Evolutionary conservation across 208 protist species (phyloP), one percentile per base, ranked within the genome.

Genomic region (Trypanosoma conorhini): DNA sequence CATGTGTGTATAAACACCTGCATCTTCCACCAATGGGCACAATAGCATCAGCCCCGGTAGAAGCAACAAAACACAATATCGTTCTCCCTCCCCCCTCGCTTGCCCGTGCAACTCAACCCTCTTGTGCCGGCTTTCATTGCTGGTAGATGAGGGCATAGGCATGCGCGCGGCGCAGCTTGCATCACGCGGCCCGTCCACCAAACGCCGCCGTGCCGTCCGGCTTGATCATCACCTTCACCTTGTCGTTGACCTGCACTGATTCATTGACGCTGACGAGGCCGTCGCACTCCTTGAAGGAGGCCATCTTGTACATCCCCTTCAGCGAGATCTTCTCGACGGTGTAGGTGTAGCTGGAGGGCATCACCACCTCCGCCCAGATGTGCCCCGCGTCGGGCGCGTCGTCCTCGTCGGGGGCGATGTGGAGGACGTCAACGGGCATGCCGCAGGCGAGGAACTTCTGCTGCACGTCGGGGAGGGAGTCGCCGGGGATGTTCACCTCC

Each of bases 261-360:
- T 96, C 91, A 55, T 89, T 96, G 35, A 96, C 89, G 61, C 87
- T 88, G 21, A 96, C 72, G 19, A 81, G 76, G 5, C 91, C 91
- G 61, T 96, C 91, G 68, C 91, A 96, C 82, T 96, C 91, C 30
- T 75, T 80, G 64, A 96, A 83, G 28, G 88, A 72, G 0, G 91
- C 88, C 87, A 94, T 94, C 67, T 88, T 85, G 77, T 96, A 96
- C 55, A 94, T 71, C n/a, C 89, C 89, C 57, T 94, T 92, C 63
- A 93, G 63, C 17, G 76, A 77, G 21, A 96, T 80, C 70, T 92
- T 92, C 66, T 96, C 91, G 50, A 96, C 91, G 5, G 88, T 92
- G 70, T 93, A 96, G 28, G 74, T 68, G 78, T 94, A 94, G 77
- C 87, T 94, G 65, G 74, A 92, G 31, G 91, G 91, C 83, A 96